A percentile compares a stretch with the other conserved stretches of the same genome.
phyloP scores from a whole-genome alignment of 169 alveolate species.

The Eimeria tenella region DNA sequence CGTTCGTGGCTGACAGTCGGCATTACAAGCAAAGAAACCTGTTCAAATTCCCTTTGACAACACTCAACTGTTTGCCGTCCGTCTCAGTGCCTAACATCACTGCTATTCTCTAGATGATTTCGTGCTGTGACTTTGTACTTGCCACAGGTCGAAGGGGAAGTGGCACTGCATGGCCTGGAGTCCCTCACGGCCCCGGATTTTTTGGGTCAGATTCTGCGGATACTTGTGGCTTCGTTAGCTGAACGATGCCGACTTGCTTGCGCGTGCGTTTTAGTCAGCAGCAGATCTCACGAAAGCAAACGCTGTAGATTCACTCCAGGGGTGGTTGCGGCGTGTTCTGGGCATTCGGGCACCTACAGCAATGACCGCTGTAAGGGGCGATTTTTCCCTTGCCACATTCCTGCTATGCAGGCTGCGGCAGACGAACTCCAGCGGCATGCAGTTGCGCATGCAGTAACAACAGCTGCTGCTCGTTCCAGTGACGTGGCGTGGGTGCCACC shows the following conservation, averaged over 20 bases:
- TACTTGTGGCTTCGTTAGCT: conserved; percentile 66
- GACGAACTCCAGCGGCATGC: conserved; percentile 77
- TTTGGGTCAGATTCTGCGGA: conserved; percentile 66
- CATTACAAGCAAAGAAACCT: not conserved
- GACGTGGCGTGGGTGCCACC: conserved; percentile 67
- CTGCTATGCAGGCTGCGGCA: conserved; percentile 52
- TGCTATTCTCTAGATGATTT: not conserved
- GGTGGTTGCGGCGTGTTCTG: conserved; percentile 41
- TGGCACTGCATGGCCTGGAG: conserved; percentile 78
- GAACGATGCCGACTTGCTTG: conserved; percentile 70
- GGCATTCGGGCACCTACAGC: not conserved
- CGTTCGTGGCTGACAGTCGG: not conserved
- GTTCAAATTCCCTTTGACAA: no score
- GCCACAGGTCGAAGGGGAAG: conserved; percentile 78
- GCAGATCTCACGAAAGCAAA: not conserved
- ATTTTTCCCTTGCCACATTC: conserved; percentile 49
- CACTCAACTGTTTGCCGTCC: no score
- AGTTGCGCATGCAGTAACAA: conserved; percentile 46
- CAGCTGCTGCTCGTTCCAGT: conserved; percentile 57
- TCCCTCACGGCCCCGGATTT: conserved; percentile 68
- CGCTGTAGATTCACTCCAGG: conserved; percentile 47
- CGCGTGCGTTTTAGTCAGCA: conserved; percentile 59
- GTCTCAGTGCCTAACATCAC: not conserved
- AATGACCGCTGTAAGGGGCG: conserved; percentile 32
- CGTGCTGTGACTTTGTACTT: not conserved